Evolutionary conservation across 345 rosid genomes (phyloP).

Genomic region (Populus alba): DNA sequence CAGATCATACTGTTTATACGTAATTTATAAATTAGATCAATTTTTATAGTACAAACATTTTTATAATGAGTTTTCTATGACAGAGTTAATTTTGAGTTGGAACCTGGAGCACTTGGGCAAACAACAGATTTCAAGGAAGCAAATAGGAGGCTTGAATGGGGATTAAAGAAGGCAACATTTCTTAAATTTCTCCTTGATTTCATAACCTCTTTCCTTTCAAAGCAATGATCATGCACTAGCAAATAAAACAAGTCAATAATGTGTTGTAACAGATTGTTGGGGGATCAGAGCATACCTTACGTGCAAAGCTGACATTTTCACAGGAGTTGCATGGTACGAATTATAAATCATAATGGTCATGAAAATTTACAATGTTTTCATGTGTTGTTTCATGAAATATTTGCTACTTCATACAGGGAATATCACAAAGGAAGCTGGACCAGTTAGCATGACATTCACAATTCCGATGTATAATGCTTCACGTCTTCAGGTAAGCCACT

Average conservation of each 20-base stretch:
- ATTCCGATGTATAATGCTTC: conserved; percentile 97
- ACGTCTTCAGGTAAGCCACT: conserved; percentile 69
- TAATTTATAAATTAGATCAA: not conserved
- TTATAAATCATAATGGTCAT: not conserved
- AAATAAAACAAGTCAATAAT: not conserved
- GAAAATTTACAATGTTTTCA: not conserved
- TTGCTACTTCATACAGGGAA: conserved; percentile 55
- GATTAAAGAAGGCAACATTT: conserved; percentile 67
- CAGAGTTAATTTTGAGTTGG: conserved; percentile 88
- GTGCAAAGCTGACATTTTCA: conserved; percentile 92
- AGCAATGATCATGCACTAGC: conserved; percentile 6
- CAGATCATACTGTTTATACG: not conserved
- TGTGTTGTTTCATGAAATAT: conserved; percentile 1
- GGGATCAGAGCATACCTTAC: conserved; percentile 84
- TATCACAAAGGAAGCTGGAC: conserved; percentile 93
- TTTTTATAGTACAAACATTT: not conserved
- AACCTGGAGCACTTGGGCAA: conserved; percentile 81
- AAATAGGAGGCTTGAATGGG: conserved; percentile 90
- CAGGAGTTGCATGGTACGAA: conserved; percentile 75
- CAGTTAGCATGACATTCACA: conserved; percentile 93
- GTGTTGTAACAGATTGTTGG: conserved; percentile 66
- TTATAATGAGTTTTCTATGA: not conserved
- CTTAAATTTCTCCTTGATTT: not conserved
- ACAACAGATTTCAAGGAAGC: conserved; percentile 87
- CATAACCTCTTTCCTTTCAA: not conserved